Conservation (phyloP, 352 stramenopile genomes). For the Globisporangium rhizosaccharum region DNA sequence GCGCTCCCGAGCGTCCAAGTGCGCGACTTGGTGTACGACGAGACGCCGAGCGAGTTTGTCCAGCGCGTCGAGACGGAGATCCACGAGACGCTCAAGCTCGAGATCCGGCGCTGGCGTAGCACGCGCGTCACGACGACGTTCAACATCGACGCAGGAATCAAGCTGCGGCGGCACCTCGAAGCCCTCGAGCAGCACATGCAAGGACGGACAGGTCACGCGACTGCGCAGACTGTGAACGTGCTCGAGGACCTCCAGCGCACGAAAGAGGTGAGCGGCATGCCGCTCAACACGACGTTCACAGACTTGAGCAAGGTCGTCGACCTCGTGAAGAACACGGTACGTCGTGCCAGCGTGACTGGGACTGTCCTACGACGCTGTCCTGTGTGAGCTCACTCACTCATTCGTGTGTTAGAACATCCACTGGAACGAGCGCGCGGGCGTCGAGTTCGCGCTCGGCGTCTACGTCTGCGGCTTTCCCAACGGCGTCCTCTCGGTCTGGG, state of each 20-base stretch:
- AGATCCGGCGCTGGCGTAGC: constrained; percentile 88
- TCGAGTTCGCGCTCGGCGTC: constrained; percentile 90
- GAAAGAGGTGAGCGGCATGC: constrained; percentile 69
- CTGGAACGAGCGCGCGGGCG: constrained; percentile 69
- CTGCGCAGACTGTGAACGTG: constrained; percentile 2
- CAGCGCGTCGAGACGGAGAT: constrained; percentile 77
- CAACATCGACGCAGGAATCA: constrained; percentile 78
- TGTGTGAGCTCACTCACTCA: not conserved
- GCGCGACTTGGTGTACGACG: constrained; percentile 48
- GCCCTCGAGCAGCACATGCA: constrained; percentile 47
- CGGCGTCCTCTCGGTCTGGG: constrained; percentile 89
- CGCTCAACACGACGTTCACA: constrained; percentile 87
- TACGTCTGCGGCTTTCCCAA: constrained; percentile 84
- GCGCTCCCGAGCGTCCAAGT: constrained; percentile 47
- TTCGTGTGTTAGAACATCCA: constrained; percentile 72
- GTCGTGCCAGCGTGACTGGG: constrained; percentile 8
- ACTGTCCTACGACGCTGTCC: not conserved
- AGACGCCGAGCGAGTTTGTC: constrained; percentile 48
- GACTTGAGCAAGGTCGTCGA: constrained; percentile 75
- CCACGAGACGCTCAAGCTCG: constrained; percentile 73
- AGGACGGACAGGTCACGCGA: not conserved
- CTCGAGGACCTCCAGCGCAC: constrained; percentile 30
- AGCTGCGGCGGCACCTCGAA: constrained; percentile 67
- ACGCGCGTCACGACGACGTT: constrained; percentile 80
- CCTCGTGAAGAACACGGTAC: constrained; percentile 80